phyloP scores from a whole-genome alignment of 805 yeast genomes.

The Candida quercuum region DNA sequence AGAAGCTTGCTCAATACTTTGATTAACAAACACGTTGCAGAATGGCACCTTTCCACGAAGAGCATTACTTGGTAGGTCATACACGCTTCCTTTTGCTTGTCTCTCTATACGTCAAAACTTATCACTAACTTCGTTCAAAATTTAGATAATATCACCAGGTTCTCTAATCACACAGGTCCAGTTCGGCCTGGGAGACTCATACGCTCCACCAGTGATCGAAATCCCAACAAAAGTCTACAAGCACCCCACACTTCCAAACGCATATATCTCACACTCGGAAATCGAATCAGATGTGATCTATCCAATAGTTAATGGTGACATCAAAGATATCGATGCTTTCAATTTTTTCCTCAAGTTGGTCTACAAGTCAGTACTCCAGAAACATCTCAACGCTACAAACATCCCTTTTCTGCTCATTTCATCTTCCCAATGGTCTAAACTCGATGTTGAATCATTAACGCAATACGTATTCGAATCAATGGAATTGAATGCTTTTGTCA shows the following conservation, averaged over 20 bases:
- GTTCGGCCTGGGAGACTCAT: constrained; percentile 69
- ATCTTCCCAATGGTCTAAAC: constrained; percentile 64
- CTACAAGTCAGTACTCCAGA: constrained; percentile 39
- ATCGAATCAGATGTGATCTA: constrained; percentile 40
- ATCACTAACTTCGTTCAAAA: constrained; percentile 4
- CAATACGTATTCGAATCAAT: constrained; percentile 70
- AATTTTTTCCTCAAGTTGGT: constrained; percentile 47
- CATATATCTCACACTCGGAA: constrained; percentile 25
- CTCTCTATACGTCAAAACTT: too few species aligned
- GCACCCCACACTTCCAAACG: constrained; percentile 29
- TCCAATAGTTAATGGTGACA: constrained; percentile 63
- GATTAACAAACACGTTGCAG: neutral
- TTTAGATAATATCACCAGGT: constrained; percentile 69
- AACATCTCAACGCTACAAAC: constrained; percentile 31
- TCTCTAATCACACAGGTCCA: constrained; percentile 69
- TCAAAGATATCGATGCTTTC: constrained; percentile 66
- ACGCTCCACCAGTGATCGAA: constrained; percentile 68
- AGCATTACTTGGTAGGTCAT: constrained; percentile 20
- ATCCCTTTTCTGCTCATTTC: constrained; percentile 68
- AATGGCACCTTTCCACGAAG: constrained; percentile 27
- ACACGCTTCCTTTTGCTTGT: neutral
- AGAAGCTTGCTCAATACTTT: too few species aligned
- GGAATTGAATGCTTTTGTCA: constrained; percentile 65
- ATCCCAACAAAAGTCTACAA: constrained; percentile 75
- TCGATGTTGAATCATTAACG: constrained; percentile 62